Evolutionary conservation across 2,329 filamentous ascomycete genomes (phyloP).

Genomic region (Penicillium glabrum): DNA sequence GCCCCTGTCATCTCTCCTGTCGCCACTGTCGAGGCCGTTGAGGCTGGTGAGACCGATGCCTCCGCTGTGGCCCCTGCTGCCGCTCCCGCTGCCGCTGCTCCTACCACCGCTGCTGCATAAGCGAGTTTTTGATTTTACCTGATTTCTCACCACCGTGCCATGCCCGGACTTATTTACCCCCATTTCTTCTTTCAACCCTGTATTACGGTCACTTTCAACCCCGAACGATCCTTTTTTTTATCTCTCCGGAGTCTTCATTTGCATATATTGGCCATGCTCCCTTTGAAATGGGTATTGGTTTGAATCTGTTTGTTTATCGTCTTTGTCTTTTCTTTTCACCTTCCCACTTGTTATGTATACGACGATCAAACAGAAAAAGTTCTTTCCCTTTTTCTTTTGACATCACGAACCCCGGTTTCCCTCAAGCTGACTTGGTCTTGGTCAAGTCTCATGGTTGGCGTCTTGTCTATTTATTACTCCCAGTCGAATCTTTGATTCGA

Average conservation of each 20-base stretch:
- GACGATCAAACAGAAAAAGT: conserved; percentile 39
- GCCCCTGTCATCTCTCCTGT: conserved; percentile 28
- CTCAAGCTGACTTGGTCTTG: conserved; percentile 26
- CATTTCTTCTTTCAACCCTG: conserved; percentile 23
- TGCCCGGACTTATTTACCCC: conserved; percentile 20
- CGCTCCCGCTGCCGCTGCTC: conserved; percentile 32
- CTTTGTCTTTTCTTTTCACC: conserved; percentile 11
- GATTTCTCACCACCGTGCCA: conserved; percentile 15
- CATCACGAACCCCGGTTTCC: conserved; percentile 36
- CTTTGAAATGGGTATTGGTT: conserved; percentile 10
- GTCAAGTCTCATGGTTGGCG: conserved; percentile 44
- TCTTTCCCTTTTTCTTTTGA: conserved; percentile 17
- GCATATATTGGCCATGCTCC: conserved; percentile 36
- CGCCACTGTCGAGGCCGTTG: conserved; percentile 36
- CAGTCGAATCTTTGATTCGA: conserved; percentile 31
- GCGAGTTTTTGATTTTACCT: conserved; percentile 4
- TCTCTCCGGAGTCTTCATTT: conserved; percentile 29
- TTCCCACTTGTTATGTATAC: conserved; percentile 41
- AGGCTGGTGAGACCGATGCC: conserved; percentile 35
- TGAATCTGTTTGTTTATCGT: conserved; percentile 26
- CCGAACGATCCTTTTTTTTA: conserved; percentile 21
- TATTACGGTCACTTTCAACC: conserved; percentile 31
- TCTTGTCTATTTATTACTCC: conserved; percentile 38
- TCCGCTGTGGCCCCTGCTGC: conserved; percentile 30
- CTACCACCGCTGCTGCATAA: conserved; percentile 49